phyloP scores from a whole-genome alignment of 2,329 filamentous ascomycete species.

The Alternaria sp. region DNA sequence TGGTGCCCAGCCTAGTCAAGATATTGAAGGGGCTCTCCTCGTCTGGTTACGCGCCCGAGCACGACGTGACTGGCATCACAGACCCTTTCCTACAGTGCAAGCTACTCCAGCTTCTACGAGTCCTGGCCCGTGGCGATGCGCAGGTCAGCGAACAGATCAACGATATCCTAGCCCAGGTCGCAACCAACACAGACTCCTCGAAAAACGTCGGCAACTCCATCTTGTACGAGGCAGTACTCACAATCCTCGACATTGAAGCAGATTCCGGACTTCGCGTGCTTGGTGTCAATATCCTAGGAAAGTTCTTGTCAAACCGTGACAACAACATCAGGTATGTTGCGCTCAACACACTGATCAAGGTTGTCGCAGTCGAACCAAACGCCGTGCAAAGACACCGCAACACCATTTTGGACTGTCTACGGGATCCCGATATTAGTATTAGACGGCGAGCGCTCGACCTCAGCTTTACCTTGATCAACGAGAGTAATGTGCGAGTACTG shows the following conservation, averaged over 20 bases:
- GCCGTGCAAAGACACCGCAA: slow-evolving; percentile 96
- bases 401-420: slow-evolving; percentile 93
- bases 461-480: slow-evolving; percentile 97
- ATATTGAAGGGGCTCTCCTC: slow-evolving; percentile 91
- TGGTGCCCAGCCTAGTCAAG: slow-evolving; percentile 85
- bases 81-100: slow-evolving; percentile 98
- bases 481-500: slow-evolving; percentile 90
- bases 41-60: slow-evolving; percentile 95
- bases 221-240: slow-evolving; percentile 94
- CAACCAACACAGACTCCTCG: slow-evolving; percentile 95
- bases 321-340: slow-evolving; percentile 99
- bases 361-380: slow-evolving; percentile 96
- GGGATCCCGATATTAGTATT: slow-evolving; percentile 98
- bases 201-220: slow-evolving; percentile 99
- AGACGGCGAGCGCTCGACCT: slow-evolving; percentile 92
- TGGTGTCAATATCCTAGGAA: slow-evolving; percentile 97
- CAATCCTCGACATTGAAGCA: slow-evolving; percentile 96
- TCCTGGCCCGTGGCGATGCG: slow-evolving; percentile 84
- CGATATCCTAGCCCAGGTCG: slow-evolving; percentile 95
- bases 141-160: slow-evolving; percentile 97
- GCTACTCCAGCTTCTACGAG: slow-evolving; percentile 83
- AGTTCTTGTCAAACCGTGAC: slow-evolving; percentile 97
- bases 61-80: slow-evolving; percentile 97
- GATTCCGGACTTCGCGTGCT: slow-evolving; percentile 93
- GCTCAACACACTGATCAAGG: slow-evolving; percentile 95